Conservation (phyloP, 306 rosid species). For the Benincasa hispida region DNA sequence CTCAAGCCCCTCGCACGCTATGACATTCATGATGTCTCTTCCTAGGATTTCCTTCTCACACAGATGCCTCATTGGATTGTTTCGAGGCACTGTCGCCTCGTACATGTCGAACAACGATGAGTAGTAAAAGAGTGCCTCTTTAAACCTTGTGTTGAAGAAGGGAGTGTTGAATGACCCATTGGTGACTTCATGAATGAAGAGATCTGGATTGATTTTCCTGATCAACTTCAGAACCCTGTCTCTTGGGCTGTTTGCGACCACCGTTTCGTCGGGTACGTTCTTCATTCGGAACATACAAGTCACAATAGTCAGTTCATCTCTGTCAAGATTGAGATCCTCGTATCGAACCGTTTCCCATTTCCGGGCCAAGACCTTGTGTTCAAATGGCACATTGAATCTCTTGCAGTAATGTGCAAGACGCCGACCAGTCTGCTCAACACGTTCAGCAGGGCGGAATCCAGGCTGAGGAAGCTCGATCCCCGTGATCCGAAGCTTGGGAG, state of each 20-base stretch:
- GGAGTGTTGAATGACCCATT: constrained; percentile 69
- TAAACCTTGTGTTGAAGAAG: constrained; percentile 56
- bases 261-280: constrained; percentile 4
- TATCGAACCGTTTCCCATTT: constrained; percentile 23
- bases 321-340: constrained; percentile 4
- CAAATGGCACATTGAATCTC: constrained; percentile 29
- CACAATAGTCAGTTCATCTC: constrained; percentile 7
- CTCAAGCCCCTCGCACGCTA: constrained; percentile 62
- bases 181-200: constrained; percentile 57
- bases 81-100: constrained; percentile 48
- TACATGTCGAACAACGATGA: constrained; percentile 65
- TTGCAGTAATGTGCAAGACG: constrained; percentile 19
- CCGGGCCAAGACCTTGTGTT: constrained; percentile 23
- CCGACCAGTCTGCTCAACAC: constrained; percentile 23
- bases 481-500: constrained; percentile 29
- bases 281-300: constrained; percentile 10
- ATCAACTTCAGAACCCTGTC: constrained; percentile 54
- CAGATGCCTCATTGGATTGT: constrained; percentile 33
- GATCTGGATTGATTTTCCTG: constrained; percentile 49
- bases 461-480: constrained; percentile 36
- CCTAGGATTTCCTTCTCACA: constrained; percentile 53
- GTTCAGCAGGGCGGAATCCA: constrained; percentile 22
- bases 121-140: constrained; percentile 63
- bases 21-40: constrained; percentile 55
- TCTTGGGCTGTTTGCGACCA: constrained; percentile 27